Base-by-base conservation (phyloP, 768 basidiomycete genomes). In the Naganishia vishniacii region DNA sequence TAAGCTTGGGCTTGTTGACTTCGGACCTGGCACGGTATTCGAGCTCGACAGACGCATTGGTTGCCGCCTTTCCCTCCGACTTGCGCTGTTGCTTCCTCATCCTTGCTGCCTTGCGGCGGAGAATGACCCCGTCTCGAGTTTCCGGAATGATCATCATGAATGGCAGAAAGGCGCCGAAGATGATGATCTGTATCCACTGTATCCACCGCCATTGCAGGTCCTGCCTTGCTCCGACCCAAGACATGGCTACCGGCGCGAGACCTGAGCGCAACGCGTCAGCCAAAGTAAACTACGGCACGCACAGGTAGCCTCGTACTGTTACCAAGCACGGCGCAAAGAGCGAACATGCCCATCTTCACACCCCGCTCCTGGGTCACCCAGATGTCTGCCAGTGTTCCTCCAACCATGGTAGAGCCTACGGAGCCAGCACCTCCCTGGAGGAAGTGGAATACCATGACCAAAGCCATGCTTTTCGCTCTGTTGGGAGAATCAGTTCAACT, bases 161-260 rank as follows among this genome's bases (percentile, higher is more conserved):
- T 5, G 84, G 59, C 6, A 84, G 69, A 60, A 84, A 85, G 1
- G 80, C 70, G 1, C 81, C 84, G 28, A 80, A 80, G 34, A 84
- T 71, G 53, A 88, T 87, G 70, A 84, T 79, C 66, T 85, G 84
- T 8, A 88, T 81, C 88, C 88, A 90, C 69, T 89, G 84, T 28
- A 92, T 88, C 88, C 88, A 90, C 31, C 88, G 80, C 88, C 89
- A 90, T 66, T 81, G 80, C 1, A 89, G 73, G 20, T 77, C 78
- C 0, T 78, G 71, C 65, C 84, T 83, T 65, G 82, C 80, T 70
- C 88, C 86, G 23, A 88, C 73, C 66, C 64, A 79, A 15, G 85
- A 85, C 25, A 84, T 83, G 2, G 81, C 71, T 0, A 87, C 72
- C 0, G 88, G 85, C 3, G 84, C 88, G 0, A 89, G 32, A 0